Base-by-base conservation (phyloP, 2,329 filamentous ascomycete genomes). In the Penicillium fuscoglaucum region DNA sequence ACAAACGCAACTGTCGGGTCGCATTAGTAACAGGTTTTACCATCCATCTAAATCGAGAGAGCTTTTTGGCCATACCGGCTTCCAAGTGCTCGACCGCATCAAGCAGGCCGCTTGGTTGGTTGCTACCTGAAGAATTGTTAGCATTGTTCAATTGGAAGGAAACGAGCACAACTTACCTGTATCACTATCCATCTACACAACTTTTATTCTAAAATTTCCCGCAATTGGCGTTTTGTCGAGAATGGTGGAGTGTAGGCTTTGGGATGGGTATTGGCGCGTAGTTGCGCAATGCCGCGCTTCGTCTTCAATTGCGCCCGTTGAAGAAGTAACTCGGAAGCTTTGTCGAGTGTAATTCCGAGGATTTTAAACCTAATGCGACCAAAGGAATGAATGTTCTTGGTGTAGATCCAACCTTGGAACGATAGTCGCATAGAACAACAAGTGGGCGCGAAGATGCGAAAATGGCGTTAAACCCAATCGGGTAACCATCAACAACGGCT, bases 71-170 rank as follows among this genome's bases (percentile, higher is more conserved):
- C 68, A 53, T 71, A 76, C 74, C 71, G 46, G 72, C 68, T 69
- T 76, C 74, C 45, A 76, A 58, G 61, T 74, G 72, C 55, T 74
- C 65, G n/a, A 75, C 48, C 3, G 72, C 70, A 66, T 75, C 70
- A 26, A 65, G 56, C 61, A 76, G 66, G 59, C 61, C 63, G 50
- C 44, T 69, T 39, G 68, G 60, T 56, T 56, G 55, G 35, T 28
- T 44, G 39, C 47, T 53, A 24, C 50, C 62, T 64, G 40, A 17
- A 40, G 12, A 21, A 26, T 24, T 19, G 44, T 64, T 43, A 64
- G 45, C 15, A 21, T 45, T 19, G 2, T 35, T 55, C 33, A 12
- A 48, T 26, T 26, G 15, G 1, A 28, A 28, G 13, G 2, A 15
- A 3, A 29, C 5, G 6, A 9, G 1, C 29, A 54, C 6, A 28